phyloP scores from a whole-genome alignment of 352 stramenopile genomes.

The Plasmopara halstedii region DNA sequence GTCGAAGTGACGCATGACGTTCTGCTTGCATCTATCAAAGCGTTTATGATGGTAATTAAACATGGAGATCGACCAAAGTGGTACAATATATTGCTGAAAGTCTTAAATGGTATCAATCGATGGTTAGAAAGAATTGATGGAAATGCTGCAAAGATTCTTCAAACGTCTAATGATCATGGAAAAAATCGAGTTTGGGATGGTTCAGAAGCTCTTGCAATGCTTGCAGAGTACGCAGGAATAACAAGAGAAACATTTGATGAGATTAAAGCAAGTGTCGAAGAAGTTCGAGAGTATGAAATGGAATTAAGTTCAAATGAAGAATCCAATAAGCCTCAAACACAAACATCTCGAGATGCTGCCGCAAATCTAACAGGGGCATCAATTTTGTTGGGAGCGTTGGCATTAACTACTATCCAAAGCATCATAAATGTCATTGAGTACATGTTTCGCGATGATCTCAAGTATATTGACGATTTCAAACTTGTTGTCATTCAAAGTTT shows the following conservation, averaged over 20 bases:
- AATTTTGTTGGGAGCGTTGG: conserved; percentile 40
- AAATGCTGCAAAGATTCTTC: conserved; percentile 36
- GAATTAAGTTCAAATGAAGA: conserved; percentile 29
- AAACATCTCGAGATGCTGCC: conserved; percentile 18
- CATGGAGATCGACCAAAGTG: conserved; percentile 39
- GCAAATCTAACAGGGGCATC: conserved; percentile 18
- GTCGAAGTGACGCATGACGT: conserved; percentile 55
- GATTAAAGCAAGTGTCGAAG: conserved; percentile 36
- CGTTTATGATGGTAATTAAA: conserved; percentile 64
- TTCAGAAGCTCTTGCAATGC: conserved; percentile 56
- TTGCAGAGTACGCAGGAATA: conserved; percentile 52
- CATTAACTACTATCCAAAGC: conserved; percentile 45
- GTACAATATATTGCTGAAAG: conserved; percentile 50
- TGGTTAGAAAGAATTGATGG: conserved; percentile 46
- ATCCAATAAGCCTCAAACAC: conserved; percentile 16
- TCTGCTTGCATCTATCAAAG: conserved; percentile 43
- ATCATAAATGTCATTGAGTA: conserved; percentile 70
- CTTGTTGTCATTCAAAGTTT: conserved; percentile 38
- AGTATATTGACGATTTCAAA: conserved; percentile 81
- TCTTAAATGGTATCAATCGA: conserved; percentile 53
- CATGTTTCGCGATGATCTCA: conserved; percentile 72
- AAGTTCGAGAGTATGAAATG: conserved; percentile 40
- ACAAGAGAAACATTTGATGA: conserved; percentile 35
- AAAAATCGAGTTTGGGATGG: conserved; percentile 68
- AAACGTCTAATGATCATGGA: conserved; percentile 56